Base-by-base conservation (phyloP, 352 stramenopile genomes). In the Aphanomyces invadans region DNA sequence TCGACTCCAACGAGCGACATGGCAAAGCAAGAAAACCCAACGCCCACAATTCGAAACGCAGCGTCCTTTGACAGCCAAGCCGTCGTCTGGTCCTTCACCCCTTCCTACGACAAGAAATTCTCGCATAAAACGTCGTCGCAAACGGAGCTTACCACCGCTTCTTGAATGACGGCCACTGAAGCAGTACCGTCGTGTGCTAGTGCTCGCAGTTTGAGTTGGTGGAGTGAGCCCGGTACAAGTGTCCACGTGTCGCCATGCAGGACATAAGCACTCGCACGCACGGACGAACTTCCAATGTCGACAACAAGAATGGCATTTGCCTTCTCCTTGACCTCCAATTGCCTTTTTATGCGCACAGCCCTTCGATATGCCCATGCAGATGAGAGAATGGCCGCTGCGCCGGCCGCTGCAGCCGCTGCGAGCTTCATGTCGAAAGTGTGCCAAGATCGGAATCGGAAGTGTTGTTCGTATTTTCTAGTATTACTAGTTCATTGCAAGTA, bases 1-100 rank as follows among this genome's bases (percentile, higher is more conserved):
- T 97, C 79, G 0, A 98, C 69, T 5, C 88, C 92, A 19, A 98
- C 67, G 12, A 98, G 56, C 63, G 98, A 98, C 91, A 98, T 98
- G 1, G 83, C 90, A 73, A 98, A 97, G 31, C 82, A 88, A 61
- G 87, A 95, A 72, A 98, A 97, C 54, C 91, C 92, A 31, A 98
- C 76, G 9, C 80, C 87, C 17, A 83, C 65, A 23, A 97, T 72
- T 17, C 70, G 70, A 38, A 78, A 54, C 5, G 63, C 68, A 15
- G 91, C 70, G 10, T 75, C 61, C n/a, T 66, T 67, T 9, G 62
- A 69, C 15, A 94, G 62, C 53, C 87, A 89, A 12, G 45, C 55
- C 26, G 90, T 68, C 46, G 74, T 75, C 11, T 45, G 62, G 56
- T 83, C 75, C 54, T 91, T 23, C 29, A 83, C 67, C 17, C 66